Evolutionary conservation across 1,284 basidiomycete species (phyloP), one percentile per base, ranked within the genome.

Genomic region (Trametes pubescens): DNA sequence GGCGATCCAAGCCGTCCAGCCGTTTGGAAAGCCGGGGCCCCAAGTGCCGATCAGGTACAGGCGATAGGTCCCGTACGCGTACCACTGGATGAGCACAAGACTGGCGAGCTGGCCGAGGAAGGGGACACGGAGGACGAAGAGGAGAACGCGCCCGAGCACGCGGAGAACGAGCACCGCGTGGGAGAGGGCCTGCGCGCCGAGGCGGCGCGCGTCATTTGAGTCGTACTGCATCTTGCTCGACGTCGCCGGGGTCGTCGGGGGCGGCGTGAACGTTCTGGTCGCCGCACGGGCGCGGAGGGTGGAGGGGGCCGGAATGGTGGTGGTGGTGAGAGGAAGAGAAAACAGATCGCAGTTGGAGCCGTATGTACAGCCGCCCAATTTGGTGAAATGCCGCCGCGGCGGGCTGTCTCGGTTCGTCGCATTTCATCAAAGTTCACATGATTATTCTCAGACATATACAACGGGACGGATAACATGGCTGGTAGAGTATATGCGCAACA

Each of bases 1-100:
- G n/a, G 71, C 59, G 37, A 72, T 62, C 66, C 67, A 72, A 11
- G 57, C 43, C 22, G 66, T 65, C 69, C 69, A 73, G 0, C 53
- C 62, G 29, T 26, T 56, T 0, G 72, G 72, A 44, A 72, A 73
- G 1, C 40, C 70, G 14, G 64, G 64, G 38, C 65, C 22, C 72
- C 69, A 72, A 26, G 66, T 54, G 6, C 57, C 66, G 18, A 61
- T 56, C 34, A 69, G 54, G 37, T 57, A 32, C 4, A 54, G 22
- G 49, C 69, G 49, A 49, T 60, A 47, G 51, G 58, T 43, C 52
- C 49, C 47, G 21, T 52, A 34, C 10, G 65, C 58, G 53, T 59
- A 48, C n/a, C 40, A 32, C 61, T 40, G 69, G 57, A 71, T 51
- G 47, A 69, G n/a, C 16, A 57, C 60, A 51, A 73, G 65, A 51